Percentiles rank a stretch among this genome's conserved stretches.
Evolutionary conservation across 352 stramenopile species (phyloP).

Genomic region (Pythium coloratum): DNA sequence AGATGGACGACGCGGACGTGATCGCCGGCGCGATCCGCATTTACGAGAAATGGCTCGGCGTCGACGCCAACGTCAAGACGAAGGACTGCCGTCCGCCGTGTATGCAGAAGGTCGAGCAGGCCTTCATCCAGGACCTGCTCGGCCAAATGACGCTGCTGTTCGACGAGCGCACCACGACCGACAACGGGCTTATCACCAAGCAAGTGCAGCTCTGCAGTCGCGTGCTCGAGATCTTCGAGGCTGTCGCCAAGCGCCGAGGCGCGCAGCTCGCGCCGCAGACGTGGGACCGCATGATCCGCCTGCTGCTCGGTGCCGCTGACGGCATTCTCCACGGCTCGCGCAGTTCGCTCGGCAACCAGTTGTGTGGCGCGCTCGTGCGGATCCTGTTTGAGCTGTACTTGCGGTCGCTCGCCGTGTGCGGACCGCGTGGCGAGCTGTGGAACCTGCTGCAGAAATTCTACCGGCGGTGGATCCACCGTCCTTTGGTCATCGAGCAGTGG

Average conservation of each 20-base stretch:
- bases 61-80: constrained; percentile 45
- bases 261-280: constrained; percentile 63
- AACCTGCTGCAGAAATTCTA: constrained; percentile 86
- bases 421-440: constrained; percentile 73
- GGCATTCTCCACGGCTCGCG: constrained; percentile 74
- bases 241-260: constrained; percentile 66
- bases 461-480: constrained; percentile 82
- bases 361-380: constrained; percentile 75
- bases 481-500: constrained; percentile 87
- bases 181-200: constrained; percentile 51
- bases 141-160: constrained; percentile 89
- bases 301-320: constrained; percentile 76
- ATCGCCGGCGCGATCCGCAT: constrained; percentile 75
- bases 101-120: constrained; percentile 84
- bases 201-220: constrained; percentile 74
- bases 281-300: constrained; percentile 81
- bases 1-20: constrained; percentile 83
- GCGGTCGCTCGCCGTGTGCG: constrained; percentile 66
- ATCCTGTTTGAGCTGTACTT: constrained; percentile 82
- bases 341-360: constrained; percentile 67
- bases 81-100: constrained; percentile 61
- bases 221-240: constrained; percentile 80
- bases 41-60: constrained; percentile 82
- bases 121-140: constrained; percentile 86
- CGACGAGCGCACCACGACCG: constrained; percentile 59